Evolutionary conservation across 768 basidiomycete species (phyloP), one percentile per base, ranked within the genome.

Genomic region (Naganishia friedmannii): DNA sequence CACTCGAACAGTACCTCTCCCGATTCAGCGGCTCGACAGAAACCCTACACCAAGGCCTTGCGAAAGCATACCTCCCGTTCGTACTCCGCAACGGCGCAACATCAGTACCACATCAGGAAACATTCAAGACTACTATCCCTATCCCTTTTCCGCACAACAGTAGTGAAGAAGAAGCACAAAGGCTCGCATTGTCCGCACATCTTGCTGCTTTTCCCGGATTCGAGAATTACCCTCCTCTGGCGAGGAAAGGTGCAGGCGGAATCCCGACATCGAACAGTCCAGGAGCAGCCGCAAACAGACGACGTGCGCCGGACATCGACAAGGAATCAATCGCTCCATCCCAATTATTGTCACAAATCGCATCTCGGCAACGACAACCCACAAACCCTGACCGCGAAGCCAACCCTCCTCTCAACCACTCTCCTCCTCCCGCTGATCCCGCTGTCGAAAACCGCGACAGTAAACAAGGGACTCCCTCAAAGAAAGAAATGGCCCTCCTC

Each of bases 271-370:
- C 42, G 23, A 32, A 60, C 7, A 42, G 42, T 3, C 23, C 34
- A 37, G 12, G 26, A 34, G 13, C 23, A 53, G 23, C 17, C 23
- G 23, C 28, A 12, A 42, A 26, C 46, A n/a, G 7, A n/a, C n/a
- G 4, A 31, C n/a, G 19, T n/a, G 28, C 17, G 19, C 54, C 45
- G 5, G 58, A 69, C 19, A 13, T 8, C n/a, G 53, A 66, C 31
- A 46, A 65, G 32, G 26, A 29, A 26, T 71, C 70, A 6, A 45
- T 68, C 31, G 57, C 70, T 17, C 70, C 70, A 37, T 53, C 45
- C 6, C 66, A 71, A n/a, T 67, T 56, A 7, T 32, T 71, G 12
- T 67, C 66, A 17, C 70, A 68, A 34, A 28, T 56, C 23, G 70
- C 70, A n/a, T 26, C 54, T 3, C n/a, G 28, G 32, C 45, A 37